Percentiles rank a stretch among this genome's conserved stretches.
These are phyloP conservation scores for Ambrosiella cleistominuta DNA, from an alignment of 2,329 filamentous ascomycete genomes.

Conservation along the genomic window DNA sequence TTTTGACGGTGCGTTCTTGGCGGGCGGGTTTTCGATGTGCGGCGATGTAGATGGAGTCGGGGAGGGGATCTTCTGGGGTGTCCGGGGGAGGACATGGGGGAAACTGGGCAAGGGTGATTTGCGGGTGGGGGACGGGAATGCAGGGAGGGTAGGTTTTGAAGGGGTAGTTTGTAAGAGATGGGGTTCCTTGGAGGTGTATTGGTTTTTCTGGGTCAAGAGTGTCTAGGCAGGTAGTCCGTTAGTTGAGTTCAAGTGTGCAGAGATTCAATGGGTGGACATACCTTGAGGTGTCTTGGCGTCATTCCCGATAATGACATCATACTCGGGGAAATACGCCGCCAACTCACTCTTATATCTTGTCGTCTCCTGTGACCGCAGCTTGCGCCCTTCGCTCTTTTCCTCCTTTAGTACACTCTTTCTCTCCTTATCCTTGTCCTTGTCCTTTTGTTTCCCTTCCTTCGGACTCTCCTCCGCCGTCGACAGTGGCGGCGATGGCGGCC, in stretches of 20 bases:
- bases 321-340: slow-evolving; percentile 78
- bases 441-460: neutral
- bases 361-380: slow-evolving; percentile 71
- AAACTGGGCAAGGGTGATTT: slow-evolving; percentile 40
- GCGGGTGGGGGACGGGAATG: slow-evolving; percentile 36
- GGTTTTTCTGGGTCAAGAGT: no score
- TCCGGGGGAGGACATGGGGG: slow-evolving; percentile 29
- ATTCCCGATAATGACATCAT: slow-evolving; percentile 84
- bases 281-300: slow-evolving; percentile 54
- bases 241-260: neutral
- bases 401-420: slow-evolving; percentile 21
- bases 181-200: neutral
- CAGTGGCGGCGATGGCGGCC: neutral
- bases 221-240: no score
- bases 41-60: slow-evolving; percentile 35
- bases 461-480: neutral
- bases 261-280: slow-evolving; percentile 26
- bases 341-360: slow-evolving; percentile 81
- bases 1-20: slow-evolving; percentile 43
- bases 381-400: slow-evolving; percentile 51
- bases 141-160: slow-evolving; percentile 25
- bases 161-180: neutral
- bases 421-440: neutral
- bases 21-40: slow-evolving; percentile 42
- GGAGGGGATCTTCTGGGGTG: slow-evolving; percentile 34